Evolutionary conservation across 2,329 filamentous ascomycete species (phyloP).

Genomic region (Pseudogymnoascus sp.): DNA sequence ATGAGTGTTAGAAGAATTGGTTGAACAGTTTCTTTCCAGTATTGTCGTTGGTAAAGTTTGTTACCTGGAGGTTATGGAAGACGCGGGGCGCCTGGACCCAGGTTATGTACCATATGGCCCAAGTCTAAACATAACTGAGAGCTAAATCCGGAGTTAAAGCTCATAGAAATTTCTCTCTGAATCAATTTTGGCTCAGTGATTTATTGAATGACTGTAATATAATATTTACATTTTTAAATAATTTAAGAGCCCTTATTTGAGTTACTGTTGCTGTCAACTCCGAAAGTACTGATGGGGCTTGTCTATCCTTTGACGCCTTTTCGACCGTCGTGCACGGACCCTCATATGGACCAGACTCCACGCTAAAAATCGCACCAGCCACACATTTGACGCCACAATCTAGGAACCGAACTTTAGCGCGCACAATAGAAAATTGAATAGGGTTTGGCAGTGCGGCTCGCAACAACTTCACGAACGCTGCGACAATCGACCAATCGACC

Average conservation of each 20-base stretch:
- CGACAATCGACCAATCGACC: constrained; percentile 10
- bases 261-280: background rate
- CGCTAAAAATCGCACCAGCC: constrained; percentile 7
- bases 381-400: background rate
- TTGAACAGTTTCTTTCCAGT: background rate
- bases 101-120: background rate
- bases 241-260: background rate
- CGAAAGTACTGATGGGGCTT: background rate
- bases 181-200: background rate
- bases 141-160: background rate
- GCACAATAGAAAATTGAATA: constrained; percentile 9
- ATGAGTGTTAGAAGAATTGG: background rate
- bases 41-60: background rate
- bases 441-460: constrained; percentile 8
- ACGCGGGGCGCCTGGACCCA: background rate
- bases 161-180: background rate
- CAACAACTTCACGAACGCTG: constrained; percentile 9
- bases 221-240: background rate
- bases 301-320: background rate
- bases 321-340: background rate
- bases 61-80: constrained; percentile 1
- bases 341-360: background rate
- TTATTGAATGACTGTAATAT: background rate
- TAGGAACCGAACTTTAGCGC: constrained; percentile 10
- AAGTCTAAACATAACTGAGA: background rate